A percentile compares a stretch with the other conserved stretches of the same genome.
phyloP scores from a whole-genome alignment of 345 rosid species.

The Eucalyptus sp. region DNA sequence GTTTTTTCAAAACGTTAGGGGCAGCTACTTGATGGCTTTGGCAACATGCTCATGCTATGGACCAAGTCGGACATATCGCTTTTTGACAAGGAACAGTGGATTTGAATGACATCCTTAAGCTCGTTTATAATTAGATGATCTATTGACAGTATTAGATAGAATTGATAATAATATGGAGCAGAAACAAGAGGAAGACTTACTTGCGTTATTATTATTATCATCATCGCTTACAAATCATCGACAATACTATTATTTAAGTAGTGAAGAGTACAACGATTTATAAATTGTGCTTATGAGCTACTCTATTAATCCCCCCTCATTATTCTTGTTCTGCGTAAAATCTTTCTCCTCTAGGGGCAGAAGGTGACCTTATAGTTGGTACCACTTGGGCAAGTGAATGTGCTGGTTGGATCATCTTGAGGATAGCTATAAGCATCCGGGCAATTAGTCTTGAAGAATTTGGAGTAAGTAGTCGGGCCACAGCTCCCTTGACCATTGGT shows the following conservation, averaged over 20 bases:
- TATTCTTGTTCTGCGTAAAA: neutral
- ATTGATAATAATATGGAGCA: neutral
- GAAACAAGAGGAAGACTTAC: neutral
- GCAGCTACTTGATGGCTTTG: neutral
- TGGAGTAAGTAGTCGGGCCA: neutral
- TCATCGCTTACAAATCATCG: accelerated
- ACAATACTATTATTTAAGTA: neutral
- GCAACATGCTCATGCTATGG: neutral
- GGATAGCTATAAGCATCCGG: constrained; percentile 16
- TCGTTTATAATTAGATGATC: neutral
- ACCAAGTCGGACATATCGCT: neutral
- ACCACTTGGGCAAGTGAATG: constrained; percentile 15
- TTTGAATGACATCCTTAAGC: neutral
- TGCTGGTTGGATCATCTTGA: constrained; percentile 4
- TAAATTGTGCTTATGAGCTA: neutral
- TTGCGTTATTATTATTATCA: neutral
- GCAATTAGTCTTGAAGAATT: constrained; percentile 6
- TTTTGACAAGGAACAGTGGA: neutral
- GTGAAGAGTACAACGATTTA: neutral
- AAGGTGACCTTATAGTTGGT: constrained; percentile 18
- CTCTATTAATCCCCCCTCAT: neutral
- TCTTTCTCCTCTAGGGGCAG: neutral
- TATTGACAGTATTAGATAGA: neutral
- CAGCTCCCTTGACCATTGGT: neutral
- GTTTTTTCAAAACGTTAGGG: neutral